Percentiles rank a stretch among this genome's conserved stretches.
Conservation (phyloP, 495 filamentous ascomycete species). For the Penicillium steckii region DNA sequence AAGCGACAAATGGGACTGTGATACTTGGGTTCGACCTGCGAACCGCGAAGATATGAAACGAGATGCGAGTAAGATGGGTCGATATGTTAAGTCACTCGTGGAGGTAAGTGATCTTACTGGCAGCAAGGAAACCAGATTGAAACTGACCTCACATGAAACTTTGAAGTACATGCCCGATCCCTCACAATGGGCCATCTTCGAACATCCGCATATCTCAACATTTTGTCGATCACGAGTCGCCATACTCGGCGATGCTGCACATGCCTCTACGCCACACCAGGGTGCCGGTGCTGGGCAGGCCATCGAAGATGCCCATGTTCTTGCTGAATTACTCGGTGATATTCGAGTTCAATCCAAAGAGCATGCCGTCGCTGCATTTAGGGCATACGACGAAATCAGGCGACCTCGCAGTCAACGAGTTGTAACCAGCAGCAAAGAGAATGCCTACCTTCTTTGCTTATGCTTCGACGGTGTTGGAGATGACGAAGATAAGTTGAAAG, state of each 20-base stretch:
- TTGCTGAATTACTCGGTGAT: conserved; percentile 55
- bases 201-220: conserved; percentile 53
- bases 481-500: conserved; percentile 42
- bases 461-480: conserved; percentile 39
- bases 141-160: not conserved
- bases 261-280: conserved; percentile 68
- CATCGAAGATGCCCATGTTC: conserved; percentile 64
- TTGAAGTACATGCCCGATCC: conserved; percentile 39
- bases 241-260: conserved; percentile 68
- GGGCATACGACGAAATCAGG: conserved; percentile 59
- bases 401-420: conserved; percentile 51
- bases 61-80: conserved; percentile 56
- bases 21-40: conserved; percentile 57
- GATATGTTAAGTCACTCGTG: conserved; percentile 44
- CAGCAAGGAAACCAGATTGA: not conserved
- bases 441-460: conserved; percentile 41
- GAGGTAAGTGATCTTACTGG: conserved; percentile 26
- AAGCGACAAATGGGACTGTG: conserved; percentile 44
- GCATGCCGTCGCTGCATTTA: conserved; percentile 49
- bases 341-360: conserved; percentile 9
- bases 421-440: conserved; percentile 47
- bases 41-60: conserved; percentile 54
- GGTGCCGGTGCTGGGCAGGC: conserved; percentile 67
- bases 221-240: conserved; percentile 55
- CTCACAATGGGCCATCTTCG: conserved; percentile 63